phyloP scores from a whole-genome alignment of 495 filamentous ascomycete species.

The Aspergillus hancockii region DNA sequence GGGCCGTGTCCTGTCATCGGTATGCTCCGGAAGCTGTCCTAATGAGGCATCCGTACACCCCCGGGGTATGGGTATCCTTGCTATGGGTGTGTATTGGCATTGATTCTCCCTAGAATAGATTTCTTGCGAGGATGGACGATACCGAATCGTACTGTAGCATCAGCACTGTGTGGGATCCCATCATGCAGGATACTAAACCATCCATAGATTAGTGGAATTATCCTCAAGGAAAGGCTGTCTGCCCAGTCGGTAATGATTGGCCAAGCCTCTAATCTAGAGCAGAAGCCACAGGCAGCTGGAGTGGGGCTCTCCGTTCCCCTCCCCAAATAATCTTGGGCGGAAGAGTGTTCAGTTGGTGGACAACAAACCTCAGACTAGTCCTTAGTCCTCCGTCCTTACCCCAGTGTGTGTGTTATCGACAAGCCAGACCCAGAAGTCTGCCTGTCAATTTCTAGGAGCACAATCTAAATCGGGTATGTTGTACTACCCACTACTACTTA shows the following conservation, averaged over 20 bases:
- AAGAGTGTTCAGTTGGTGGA: slow-evolving; percentile 9
- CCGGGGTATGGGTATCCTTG: too few relatives aligned
- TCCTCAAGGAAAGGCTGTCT: slow-evolving; percentile 15
- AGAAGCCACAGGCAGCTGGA: slow-evolving; percentile 19
- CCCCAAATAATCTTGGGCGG: slow-evolving; percentile 9
- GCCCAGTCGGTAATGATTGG: slow-evolving; percentile 17
- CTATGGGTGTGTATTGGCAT: too few relatives aligned
- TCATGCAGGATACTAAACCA: slow-evolving; percentile 21
- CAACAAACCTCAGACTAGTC: slow-evolving; percentile 8
- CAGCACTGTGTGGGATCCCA: slow-evolving; percentile 12
- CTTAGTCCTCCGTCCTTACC: slow-evolving; percentile 5
- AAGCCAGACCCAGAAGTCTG: slow-evolving; percentile 7
- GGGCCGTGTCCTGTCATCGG: neutral
- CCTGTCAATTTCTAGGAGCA: slow-evolving; percentile 7
- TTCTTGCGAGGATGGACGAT: neutral
- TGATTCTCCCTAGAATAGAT: neutral
- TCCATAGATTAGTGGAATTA: slow-evolving; percentile 15
- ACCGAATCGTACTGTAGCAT: neutral
- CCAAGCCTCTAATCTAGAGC: slow-evolving; percentile 17
- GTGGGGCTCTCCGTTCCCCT: slow-evolving; percentile 18
- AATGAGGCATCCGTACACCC: neutral
- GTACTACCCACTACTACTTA: too few relatives aligned
- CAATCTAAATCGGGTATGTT: slow-evolving; percentile 2
- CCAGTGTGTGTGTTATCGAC: slow-evolving; percentile 5
- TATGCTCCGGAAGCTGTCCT: neutral